Percentiles rank a stretch among this genome's conserved stretches.
Conservation (phyloP, 352 stramenopile genomes). For the Globisporangium rhizosaccharum region DNA sequence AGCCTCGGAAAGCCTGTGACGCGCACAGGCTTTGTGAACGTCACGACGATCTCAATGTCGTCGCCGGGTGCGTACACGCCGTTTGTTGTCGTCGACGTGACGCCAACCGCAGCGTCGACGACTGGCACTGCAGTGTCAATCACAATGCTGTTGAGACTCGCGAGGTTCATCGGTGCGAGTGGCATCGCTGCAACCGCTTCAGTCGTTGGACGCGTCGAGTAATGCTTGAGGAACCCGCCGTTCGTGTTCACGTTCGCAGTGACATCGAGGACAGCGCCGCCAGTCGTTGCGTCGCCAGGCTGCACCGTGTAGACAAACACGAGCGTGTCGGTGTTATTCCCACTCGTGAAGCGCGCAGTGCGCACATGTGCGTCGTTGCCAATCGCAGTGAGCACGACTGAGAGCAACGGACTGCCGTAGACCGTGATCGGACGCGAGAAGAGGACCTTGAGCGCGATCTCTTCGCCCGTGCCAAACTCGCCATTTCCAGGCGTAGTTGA, state of each 20-base stretch:
- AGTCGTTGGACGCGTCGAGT: slow-evolving; percentile 60
- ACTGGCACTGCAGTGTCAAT: slow-evolving; percentile 59
- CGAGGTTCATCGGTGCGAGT: slow-evolving; percentile 39
- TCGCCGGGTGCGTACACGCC: slow-evolving; percentile 71
- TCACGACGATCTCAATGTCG: slow-evolving; percentile 49
- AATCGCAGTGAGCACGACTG: slow-evolving; percentile 37
- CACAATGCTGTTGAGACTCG: slow-evolving; percentile 40
- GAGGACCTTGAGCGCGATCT: slow-evolving; percentile 45
- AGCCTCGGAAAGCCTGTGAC: slow-evolving; percentile 63
- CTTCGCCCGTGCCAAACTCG: slow-evolving; percentile 64
- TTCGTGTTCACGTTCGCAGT: slow-evolving; percentile 50
- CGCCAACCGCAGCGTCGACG: slow-evolving; percentile 50
- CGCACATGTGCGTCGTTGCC: slow-evolving; percentile 29
- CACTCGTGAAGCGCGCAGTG: slow-evolving; percentile 37
- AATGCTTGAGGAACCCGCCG: slow-evolving; percentile 66
- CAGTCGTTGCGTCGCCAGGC: slow-evolving; percentile 39
- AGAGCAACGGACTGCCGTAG: slow-evolving; percentile 50
- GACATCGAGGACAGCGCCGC: slow-evolving; percentile 35
- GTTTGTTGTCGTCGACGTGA: slow-evolving; percentile 40
- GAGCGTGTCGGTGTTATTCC: slow-evolving; percentile 68
- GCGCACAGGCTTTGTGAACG: slow-evolving; percentile 73
- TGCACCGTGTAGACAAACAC: slow-evolving; percentile 71
- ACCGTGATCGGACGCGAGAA: slow-evolving; percentile 65
- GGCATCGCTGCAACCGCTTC: slow-evolving; percentile 47
- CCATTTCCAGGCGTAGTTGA: slow-evolving; percentile 48